Conservation (phyloP, 148 eudicot species). For the Talinum fruticosum region DNA sequence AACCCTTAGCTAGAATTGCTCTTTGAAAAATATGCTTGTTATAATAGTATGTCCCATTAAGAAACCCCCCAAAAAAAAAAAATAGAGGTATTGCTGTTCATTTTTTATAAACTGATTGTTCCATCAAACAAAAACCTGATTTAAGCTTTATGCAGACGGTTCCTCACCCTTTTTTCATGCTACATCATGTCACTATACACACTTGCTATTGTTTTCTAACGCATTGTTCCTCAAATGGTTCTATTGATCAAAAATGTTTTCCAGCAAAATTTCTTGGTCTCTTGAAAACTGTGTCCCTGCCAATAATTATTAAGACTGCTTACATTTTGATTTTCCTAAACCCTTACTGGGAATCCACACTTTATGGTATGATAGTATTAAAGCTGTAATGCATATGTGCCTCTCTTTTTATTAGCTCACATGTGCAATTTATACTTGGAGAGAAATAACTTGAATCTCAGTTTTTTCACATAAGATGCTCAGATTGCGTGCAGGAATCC, state of each 20-base stretch:
- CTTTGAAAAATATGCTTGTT: background rate
- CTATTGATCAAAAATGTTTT: too few species aligned
- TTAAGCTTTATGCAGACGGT: background rate
- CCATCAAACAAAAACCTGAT: too few species aligned
- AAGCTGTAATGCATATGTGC: background rate
- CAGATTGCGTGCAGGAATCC: constrained; percentile 20
- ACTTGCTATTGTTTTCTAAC: too few species aligned
- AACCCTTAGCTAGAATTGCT: constrained; percentile 1
- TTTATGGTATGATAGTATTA: too few species aligned
- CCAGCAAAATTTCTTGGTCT: too few species aligned
- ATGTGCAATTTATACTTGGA: constrained; percentile 1
- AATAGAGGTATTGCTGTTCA: background rate
- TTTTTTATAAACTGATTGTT: background rate
- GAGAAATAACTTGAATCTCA: background rate
- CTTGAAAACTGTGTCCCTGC: too few species aligned
- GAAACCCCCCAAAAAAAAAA: background rate
- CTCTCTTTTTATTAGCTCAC: background rate
- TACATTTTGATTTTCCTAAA: too few species aligned
- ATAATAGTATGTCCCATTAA: background rate
- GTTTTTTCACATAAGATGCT: background rate
- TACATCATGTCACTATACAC: too few species aligned
- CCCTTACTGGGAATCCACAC: too few species aligned
- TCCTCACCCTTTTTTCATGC: too few species aligned
- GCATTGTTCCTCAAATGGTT: too few species aligned
- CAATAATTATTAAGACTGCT: too few species aligned